Base-by-base conservation (phyloP, 2,329 filamentous ascomycete genomes). In the Aspergillus oerlinghausenensis region DNA sequence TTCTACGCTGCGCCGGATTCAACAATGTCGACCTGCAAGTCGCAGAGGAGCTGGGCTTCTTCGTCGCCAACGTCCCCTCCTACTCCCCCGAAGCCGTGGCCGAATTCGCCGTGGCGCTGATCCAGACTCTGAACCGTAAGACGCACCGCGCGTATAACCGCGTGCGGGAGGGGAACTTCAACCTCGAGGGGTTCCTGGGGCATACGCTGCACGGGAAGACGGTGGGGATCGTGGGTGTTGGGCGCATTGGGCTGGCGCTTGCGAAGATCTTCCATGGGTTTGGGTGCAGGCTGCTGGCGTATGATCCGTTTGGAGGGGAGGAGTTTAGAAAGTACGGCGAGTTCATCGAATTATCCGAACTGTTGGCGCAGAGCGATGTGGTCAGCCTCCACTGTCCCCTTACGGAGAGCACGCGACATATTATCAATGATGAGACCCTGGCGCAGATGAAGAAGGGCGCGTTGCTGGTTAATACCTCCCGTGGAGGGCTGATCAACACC, bases 51-150 rank as follows among this genome's bases (percentile, higher is more conserved):
- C 77, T 84, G 3, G 80, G 80, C 55, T 73, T 89, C 61, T 82
- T 83, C 65, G 84, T 88, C 48, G 84, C 84, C 63, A 84, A 86
- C 58, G 86, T 89, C 35, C 86, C 86, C 1, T 81, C 84, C 3
- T 89, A 89, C 73, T 86, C 84, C 7, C 86, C 86, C 57, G 84
- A 88, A 70, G 84, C 86, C 2, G 86, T 89, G 2, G 86, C 86
- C 61, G 86, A 89, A 76, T 88, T 88, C 65, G 81, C 84, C 43
- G 80, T 88, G n/a, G 84, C 85, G 1, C 76, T 88, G 58, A 77
- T 88, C 53, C 84, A 87, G 74, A 87, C 85, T 1, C 77, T 88
- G 47, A 87, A 88, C 69, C 83, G 86, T 47, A 83, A 85, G 67
- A 88, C 84, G 14, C 86, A 88, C 69, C 82, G 84, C 23, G 84